A percentile compares a stretch with the other conserved stretches of the same genome.
phyloP scores from a whole-genome alignment of 1,284 basidiomycete species.

The Trametes hirsuta region DNA sequence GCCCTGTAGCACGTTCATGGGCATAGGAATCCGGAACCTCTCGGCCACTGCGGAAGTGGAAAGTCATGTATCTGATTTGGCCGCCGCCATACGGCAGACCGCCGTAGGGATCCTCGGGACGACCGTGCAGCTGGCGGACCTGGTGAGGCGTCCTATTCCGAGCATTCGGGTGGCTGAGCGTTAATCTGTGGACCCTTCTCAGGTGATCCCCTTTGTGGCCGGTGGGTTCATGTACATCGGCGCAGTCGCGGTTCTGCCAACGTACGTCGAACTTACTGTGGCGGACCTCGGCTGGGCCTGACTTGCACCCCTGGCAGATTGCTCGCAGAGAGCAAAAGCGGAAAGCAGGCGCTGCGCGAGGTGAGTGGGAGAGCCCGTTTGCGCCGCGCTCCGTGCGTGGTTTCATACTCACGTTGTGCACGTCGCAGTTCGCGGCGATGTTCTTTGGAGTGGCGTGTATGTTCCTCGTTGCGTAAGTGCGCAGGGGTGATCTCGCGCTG shows the following conservation, averaged over 20 bases:
- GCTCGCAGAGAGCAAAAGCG: conserved; percentile 84
- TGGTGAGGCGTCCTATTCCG: conserved; percentile 51
- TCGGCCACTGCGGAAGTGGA: conserved; percentile 51
- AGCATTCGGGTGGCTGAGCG: conserved; percentile 16
- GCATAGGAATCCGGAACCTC: conserved; percentile 82
- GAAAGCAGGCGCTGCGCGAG: conserved; percentile 84
- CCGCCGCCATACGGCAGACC: conserved; percentile 70
- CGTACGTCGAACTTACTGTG: conserved; percentile 52
- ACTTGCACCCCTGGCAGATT: conserved; percentile 49
- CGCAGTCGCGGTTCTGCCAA: conserved; percentile 86
- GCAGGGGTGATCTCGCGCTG: conserved; percentile 7
- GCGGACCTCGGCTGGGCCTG: not conserved
- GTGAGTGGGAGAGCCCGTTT: conserved; percentile 41
- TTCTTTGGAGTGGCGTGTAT: conserved; percentile 86
- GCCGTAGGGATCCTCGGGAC: conserved; percentile 81
- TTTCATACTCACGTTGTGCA: conserved; percentile 12
- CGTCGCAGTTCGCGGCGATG: conserved; percentile 82
- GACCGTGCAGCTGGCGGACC: conserved; percentile 73
- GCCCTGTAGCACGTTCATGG: conserved; percentile 77
- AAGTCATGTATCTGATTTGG: conserved; percentile 55
- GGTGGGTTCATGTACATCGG: conserved; percentile 94
- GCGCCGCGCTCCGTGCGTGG: not conserved
- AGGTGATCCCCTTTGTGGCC: conserved; percentile 91
- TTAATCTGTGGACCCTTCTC: conserved; percentile 1
- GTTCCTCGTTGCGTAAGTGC: conserved; percentile 84